Evolutionary conservation across 2,329 filamentous ascomycete species (phyloP).

Genomic region (Cladosporium sp.): DNA sequence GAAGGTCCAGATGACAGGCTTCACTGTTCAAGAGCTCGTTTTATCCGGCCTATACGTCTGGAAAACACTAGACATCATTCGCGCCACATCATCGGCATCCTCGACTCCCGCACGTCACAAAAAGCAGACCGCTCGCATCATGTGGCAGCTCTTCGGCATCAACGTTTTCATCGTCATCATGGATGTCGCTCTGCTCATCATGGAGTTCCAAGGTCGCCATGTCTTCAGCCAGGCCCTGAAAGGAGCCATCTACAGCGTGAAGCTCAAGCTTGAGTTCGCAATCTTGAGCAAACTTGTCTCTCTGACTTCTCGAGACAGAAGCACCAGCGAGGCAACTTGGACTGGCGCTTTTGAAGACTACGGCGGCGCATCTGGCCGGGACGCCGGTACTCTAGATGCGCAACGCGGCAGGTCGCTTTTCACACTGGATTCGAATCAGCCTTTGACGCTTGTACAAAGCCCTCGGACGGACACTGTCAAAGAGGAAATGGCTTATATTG

Average conservation of each 20-base stretch:
- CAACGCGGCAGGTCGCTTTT: neutral
- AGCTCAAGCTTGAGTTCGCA: slow-evolving; percentile 54
- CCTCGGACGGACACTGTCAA: neutral
- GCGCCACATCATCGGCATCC: neutral
- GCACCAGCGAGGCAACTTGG: neutral
- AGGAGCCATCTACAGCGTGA: slow-evolving; percentile 25
- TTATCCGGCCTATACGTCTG: slow-evolving; percentile 24
- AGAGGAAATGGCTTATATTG: slow-evolving; percentile 3
- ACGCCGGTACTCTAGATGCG: neutral
- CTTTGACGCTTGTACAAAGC: neutral
- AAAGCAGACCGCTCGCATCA: slow-evolving; percentile 20
- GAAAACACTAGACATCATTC: slow-evolving; percentile 15
- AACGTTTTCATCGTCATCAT: slow-evolving; percentile 33
- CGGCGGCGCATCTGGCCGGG: neutral
- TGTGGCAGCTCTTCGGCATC: slow-evolving; percentile 32
- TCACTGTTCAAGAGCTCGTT: slow-evolving; percentile 34
- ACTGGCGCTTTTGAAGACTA: slow-evolving; percentile 11
- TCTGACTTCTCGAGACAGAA: slow-evolving; percentile 10
- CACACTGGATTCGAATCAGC: neutral
- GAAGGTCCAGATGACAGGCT: slow-evolving; percentile 38
- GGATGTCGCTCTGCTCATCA: slow-evolving; percentile 28
- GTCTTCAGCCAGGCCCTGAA: slow-evolving; percentile 34
- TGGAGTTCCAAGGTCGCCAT: slow-evolving; percentile 25
- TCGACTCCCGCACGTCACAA: neutral
- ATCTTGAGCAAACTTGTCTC: slow-evolving; percentile 22